phyloP scores from a whole-genome alignment of 1,284 basidiomycete genomes.

The Tranzscheliella williamsii region DNA sequence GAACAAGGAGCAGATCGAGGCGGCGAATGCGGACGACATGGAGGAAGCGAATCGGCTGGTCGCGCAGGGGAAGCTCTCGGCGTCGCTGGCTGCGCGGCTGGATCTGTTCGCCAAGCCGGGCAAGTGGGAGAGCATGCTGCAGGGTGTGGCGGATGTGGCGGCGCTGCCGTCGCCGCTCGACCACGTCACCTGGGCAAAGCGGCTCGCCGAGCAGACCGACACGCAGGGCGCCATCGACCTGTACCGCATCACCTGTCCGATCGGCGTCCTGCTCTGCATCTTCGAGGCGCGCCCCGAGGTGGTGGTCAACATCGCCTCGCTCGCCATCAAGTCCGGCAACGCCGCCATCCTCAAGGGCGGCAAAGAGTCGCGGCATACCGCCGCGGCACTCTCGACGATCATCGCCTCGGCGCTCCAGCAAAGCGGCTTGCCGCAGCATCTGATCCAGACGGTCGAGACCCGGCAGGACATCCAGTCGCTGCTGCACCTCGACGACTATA shows the following conservation, averaged over 20 bases:
- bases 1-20: conserved; percentile 26
- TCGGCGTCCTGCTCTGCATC: conserved; percentile 93
- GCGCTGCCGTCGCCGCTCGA: conserved; percentile 83
- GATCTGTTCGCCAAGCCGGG: conserved; percentile 77
- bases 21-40: conserved; percentile 52
- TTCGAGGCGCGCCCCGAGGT: conserved; percentile 98
- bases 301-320: conserved; percentile 91
- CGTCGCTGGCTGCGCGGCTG: conserved; percentile 79
- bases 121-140: conserved; percentile 92
- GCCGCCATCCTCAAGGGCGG: conserved; percentile 59
- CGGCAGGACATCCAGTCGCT: conserved; percentile 87
- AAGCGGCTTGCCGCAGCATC: conserved; percentile 71
- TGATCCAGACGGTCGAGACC: conserved; percentile 90
- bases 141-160: conserved; percentile 86
- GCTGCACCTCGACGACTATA: conserved; percentile 83
- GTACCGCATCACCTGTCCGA: conserved; percentile 92
- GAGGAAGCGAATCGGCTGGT: conserved; percentile 73
- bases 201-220: conserved; percentile 68
- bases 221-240: conserved; percentile 74
- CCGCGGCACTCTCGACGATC: conserved; percentile 58
- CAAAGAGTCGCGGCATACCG: conserved; percentile 49
- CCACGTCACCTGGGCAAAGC: conserved; percentile 80
- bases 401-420: conserved; percentile 76
- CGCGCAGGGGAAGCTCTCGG: conserved; percentile 78
- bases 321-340: conserved; percentile 93